Evolutionary conservation across 176 grass and related monocot species (phyloP).

Genomic region (Zizania latifolia): DNA sequence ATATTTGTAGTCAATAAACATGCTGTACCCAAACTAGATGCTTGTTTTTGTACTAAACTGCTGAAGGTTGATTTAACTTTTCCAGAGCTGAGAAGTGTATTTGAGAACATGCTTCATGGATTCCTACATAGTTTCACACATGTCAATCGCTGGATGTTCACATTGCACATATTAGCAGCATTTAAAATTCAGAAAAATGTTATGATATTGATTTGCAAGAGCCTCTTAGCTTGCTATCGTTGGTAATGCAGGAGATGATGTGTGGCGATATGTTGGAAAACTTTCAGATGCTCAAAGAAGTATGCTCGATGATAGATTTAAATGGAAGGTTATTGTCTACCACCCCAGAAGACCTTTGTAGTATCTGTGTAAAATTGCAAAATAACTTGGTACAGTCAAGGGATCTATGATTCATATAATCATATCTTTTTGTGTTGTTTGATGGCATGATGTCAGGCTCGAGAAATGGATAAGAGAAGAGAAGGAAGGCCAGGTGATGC

Average conservation of each 20-base stretch:
- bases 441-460: conserved; percentile 49
- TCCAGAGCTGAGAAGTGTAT: neutral
- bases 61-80: neutral
- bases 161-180: neutral
- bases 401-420: neutral
- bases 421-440: too few species aligned
- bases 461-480: conserved; percentile 98
- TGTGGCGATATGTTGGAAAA: conserved; percentile 97
- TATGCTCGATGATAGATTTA: conserved; percentile 99
- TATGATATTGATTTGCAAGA: conserved; percentile 7
- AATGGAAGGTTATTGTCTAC: conserved; percentile 84
- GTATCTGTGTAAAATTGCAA: neutral
- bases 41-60: neutral
- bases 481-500: conserved; percentile 94
- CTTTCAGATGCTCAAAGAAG: conserved; percentile 99
- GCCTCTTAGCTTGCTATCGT: conserved; percentile 7
- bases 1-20: too few species aligned
- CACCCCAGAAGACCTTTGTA: neutral
- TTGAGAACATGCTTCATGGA: neutral
- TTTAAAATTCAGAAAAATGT: neutral
- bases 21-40: too few species aligned
- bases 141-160: neutral
- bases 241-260: conserved; percentile 73
- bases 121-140: neutral
- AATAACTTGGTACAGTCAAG: neutral